These are phyloP conservation scores for Starmerella riodocensis DNA, from an alignment of 805 yeast species.

Conservation along the genomic window DNA sequence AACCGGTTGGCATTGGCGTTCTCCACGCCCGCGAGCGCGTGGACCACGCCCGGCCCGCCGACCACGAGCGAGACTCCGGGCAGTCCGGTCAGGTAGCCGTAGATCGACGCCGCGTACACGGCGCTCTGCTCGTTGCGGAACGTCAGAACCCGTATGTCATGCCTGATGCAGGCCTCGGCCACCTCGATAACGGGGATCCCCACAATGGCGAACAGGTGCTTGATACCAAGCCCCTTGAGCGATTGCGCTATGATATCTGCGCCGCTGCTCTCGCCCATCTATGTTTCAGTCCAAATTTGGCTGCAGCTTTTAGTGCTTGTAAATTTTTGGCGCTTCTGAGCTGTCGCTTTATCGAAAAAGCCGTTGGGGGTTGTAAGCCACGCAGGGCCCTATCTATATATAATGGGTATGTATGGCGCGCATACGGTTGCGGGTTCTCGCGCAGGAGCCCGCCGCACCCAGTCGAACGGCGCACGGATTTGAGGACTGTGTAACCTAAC, in stretches of 20 bases:
- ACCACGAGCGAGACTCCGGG: conserved; percentile 61
- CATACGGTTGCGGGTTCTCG: no score
- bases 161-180: conserved; percentile 45
- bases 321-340: no score
- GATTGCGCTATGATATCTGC: conserved; percentile 34
- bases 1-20: conserved; percentile 50
- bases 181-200: conserved; percentile 66
- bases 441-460: no score
- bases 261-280: background rate
- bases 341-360: no score
- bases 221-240: conserved; percentile 39
- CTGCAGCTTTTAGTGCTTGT: no score
- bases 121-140: conserved; percentile 66
- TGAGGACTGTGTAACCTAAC: no score
- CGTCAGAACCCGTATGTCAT: conserved; percentile 43
- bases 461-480: no score
- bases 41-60: conserved; percentile 65
- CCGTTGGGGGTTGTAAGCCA: no score
- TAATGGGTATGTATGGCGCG: no score
- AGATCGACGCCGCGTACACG: conserved; percentile 59
- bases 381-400: no score
- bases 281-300: no score
- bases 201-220: conserved; percentile 53
- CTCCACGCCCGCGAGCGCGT: conserved; percentile 52
- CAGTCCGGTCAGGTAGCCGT: conserved; percentile 49